phyloP scores from a whole-genome alignment of 2,329 filamentous ascomycete genomes.

The Sporothrix curviconia region DNA sequence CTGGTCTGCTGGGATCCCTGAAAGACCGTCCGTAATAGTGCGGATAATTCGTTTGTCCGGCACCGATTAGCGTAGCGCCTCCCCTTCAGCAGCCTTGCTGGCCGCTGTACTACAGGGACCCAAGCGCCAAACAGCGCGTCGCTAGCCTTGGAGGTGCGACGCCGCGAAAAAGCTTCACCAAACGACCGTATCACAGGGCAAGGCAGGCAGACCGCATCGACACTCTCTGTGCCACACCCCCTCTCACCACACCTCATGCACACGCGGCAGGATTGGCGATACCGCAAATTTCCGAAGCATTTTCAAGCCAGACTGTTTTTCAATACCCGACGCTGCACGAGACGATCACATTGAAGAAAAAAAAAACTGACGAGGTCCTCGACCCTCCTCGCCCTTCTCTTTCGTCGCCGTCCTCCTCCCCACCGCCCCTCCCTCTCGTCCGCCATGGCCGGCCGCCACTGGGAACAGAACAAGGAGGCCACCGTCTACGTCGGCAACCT shows the following conservation, averaged over 20 bases:
- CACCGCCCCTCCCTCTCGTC: constrained; percentile 13
- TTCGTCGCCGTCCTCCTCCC: background rate
- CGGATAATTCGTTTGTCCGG: constrained; percentile 12
- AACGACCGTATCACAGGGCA: no score
- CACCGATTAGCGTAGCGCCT: background rate
- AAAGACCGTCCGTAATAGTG: background rate
- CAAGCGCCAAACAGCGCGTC: constrained; percentile 1
- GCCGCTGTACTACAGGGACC: background rate
- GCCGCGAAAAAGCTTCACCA: background rate
- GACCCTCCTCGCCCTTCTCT: background rate
- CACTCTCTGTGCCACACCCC: background rate
- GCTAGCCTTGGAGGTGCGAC: no score
- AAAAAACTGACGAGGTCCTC: background rate
- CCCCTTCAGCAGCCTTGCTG: constrained; percentile 3
- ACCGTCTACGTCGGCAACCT: constrained; percentile 98
- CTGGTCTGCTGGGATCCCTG: background rate
- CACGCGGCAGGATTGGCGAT: background rate
- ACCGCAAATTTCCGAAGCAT: no score
- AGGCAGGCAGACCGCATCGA: no score
- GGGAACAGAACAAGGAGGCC: constrained; percentile 97
- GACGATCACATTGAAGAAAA: background rate
- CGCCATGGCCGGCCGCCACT: constrained; percentile 32
- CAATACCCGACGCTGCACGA: background rate
- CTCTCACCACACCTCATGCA: background rate
- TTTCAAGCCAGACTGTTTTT: background rate